A percentile compares a stretch with the other conserved stretches of the same genome.
Evolutionary conservation across 768 basidiomycete species (phyloP).

Genomic region (Lentinula guzmanii): DNA sequence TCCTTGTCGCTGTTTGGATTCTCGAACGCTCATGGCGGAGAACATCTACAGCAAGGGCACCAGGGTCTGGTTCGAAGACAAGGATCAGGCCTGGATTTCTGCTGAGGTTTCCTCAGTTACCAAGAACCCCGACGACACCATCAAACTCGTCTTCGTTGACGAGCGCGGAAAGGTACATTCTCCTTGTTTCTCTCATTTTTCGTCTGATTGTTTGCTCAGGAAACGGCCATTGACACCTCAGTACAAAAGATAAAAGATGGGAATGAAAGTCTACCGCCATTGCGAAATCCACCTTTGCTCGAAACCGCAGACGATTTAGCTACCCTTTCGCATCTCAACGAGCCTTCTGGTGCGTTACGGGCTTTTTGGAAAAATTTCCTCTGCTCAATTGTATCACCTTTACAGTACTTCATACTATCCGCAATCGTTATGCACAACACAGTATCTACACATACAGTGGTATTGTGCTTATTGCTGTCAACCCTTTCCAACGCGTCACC

Average conservation of each 20-base stretch:
- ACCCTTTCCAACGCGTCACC: constrained; percentile 96
- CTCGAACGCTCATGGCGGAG: constrained; percentile 60
- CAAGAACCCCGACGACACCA: constrained; percentile 62
- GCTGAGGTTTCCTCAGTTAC: constrained; percentile 70
- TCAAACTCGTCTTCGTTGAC: constrained; percentile 83
- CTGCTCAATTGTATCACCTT: background rate
- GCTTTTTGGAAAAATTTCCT: constrained; percentile 2
- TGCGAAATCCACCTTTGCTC: constrained; percentile 93
- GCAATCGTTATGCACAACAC: constrained; percentile 93
- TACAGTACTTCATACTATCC: constrained; percentile 91
- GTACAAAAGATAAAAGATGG: constrained; percentile 75
- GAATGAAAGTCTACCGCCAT: constrained; percentile 77
- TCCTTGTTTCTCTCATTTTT: constrained; percentile 11
- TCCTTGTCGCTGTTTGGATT: constrained; percentile 1
- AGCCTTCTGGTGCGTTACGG: constrained; percentile 75
- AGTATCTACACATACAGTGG: constrained; percentile 99
- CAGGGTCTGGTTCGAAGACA: constrained; percentile 90
- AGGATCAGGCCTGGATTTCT: constrained; percentile 91
- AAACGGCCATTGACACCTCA: constrained; percentile 73
- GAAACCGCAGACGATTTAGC: constrained; percentile 98
- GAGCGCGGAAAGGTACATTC: constrained; percentile 81
- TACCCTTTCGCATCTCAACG: constrained; percentile 95
- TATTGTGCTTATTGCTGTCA: constrained; percentile 97
- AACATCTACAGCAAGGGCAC: constrained; percentile 90
- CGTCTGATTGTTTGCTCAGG: constrained; percentile 36